Evolutionary conservation across 1,284 basidiomycete species (phyloP), one percentile per base, ranked within the genome.

Genomic region (Moesziomyces parantarcticus): DNA sequence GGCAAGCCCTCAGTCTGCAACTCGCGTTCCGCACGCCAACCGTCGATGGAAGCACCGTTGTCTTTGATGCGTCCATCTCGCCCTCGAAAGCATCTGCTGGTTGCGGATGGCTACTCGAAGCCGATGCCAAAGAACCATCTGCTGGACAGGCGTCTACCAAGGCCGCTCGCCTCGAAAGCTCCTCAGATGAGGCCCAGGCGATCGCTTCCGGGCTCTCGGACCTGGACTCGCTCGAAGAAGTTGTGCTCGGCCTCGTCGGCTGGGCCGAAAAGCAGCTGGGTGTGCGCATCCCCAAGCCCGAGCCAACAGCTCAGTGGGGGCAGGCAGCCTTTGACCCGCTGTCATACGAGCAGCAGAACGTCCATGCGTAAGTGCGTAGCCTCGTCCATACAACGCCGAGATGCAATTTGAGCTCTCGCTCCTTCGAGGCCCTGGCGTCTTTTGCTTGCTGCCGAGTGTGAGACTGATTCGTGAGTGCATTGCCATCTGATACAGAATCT

Each of bases 401-500:
- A 4, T 18, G 36, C 36, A 16, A 39, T 39, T 39, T 4, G 36
- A 39, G 36, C 36, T 39, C 36, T 39, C 36, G 18, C 36, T 39
- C 36, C 16, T 18, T 39, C 14, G 16, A 39, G 36, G 16, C 36
- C 18, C 14, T 18, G 16, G 36, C 16, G 18, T 18, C 36, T 39
- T 39, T 13, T n/a, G 36, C 36, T 39, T 39, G 36, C 14, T 6
- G 2, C 3, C 26, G 11, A 34, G 42, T 23, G 52, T 11, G 29
- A 25, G 18, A 29, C 69, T 54, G 50, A 67, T 43, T 36, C 25
- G 5, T 22, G 16, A 39, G 8, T 22, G 41, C 3, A 36, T 22
- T 6, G 23, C n/a, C 11, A 8, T 47, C 22, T 11, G 10, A 3
- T 20, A 9, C 41, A 82, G 79, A 6, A 88, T 98, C 46, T 98